Conservation (phyloP, 2,329 filamentous ascomycete genomes). For the Cordyceps farinosa region DNA sequence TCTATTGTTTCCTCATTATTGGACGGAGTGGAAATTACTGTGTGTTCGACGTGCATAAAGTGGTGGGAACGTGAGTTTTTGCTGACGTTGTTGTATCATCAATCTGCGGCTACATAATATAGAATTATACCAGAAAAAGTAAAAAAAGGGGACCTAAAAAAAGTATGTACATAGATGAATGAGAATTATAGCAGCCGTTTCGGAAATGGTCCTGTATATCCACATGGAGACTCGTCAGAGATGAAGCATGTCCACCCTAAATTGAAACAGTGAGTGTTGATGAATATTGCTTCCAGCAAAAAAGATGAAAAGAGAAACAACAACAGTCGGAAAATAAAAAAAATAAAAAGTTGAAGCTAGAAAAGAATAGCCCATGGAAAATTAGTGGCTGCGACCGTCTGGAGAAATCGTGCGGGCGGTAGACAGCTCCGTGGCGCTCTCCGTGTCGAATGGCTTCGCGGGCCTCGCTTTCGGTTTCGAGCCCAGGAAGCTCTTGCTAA, state of each 20-base stretch:
- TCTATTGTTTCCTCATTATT: constrained; percentile 11
- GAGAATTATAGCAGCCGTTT: not conserved
- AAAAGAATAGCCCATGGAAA: not conserved
- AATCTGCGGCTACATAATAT: not conserved
- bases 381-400: constrained; percentile 22
- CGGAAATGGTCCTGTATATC: constrained; percentile 11
- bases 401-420: constrained; percentile 36
- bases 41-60: not conserved
- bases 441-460: constrained; percentile 40
- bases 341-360: not conserved
- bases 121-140: not conserved
- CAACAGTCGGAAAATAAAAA: not conserved
- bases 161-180: constrained; percentile 8
- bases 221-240: not conserved
- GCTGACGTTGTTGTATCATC: not conserved
- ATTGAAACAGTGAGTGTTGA: not conserved
- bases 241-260: not conserved
- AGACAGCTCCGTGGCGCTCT: constrained; percentile 51
- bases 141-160: not conserved
- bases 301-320: not conserved
- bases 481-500: constrained; percentile 21
- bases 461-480: constrained; percentile 19
- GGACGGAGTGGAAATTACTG: no score
- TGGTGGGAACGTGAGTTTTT: not conserved
- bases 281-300: not conserved